A percentile compares a stretch with the other conserved stretches of the same genome.
Conservation (phyloP, 345 rosid genomes). For the Hibiscus tridactylites region DNA sequence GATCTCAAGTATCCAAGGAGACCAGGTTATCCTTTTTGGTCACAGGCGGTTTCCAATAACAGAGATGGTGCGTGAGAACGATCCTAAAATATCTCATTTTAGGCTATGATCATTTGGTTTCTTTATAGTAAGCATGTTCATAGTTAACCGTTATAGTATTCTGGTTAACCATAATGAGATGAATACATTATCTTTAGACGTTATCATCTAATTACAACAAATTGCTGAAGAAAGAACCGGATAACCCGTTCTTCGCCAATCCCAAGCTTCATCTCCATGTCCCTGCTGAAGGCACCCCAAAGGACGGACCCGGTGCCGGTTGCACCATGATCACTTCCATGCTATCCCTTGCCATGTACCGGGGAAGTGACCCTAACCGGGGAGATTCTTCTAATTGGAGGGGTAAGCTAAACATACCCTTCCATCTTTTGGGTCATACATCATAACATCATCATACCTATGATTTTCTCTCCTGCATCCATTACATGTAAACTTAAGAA, state of each 20-base stretch:
- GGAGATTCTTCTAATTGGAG: neutral
- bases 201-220: too few relatives aligned
- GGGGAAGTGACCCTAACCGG: neutral
- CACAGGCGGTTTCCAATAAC: conserved; percentile 62
- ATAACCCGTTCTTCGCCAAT: neutral
- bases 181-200: too few relatives aligned
- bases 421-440: neutral
- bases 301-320: neutral
- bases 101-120: too few relatives aligned
- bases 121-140: too few relatives aligned
- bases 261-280: too few relatives aligned
- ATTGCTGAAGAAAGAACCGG: too few relatives aligned
- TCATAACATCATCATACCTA: too few relatives aligned
- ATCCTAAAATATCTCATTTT: too few relatives aligned
- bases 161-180: too few relatives aligned
- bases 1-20: conserved; percentile 87
- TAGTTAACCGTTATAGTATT: too few relatives aligned
- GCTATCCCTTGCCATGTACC: neutral
- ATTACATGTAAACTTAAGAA: neutral
- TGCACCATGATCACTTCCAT: neutral
- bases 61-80: too few relatives aligned
- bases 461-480: neutral
- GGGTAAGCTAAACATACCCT: neutral
- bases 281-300: neutral
- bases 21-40: conserved; percentile 88